Evolutionary conservation across 768 basidiomycete species (phyloP).

Genomic region (Russula griseocarnosa): DNA sequence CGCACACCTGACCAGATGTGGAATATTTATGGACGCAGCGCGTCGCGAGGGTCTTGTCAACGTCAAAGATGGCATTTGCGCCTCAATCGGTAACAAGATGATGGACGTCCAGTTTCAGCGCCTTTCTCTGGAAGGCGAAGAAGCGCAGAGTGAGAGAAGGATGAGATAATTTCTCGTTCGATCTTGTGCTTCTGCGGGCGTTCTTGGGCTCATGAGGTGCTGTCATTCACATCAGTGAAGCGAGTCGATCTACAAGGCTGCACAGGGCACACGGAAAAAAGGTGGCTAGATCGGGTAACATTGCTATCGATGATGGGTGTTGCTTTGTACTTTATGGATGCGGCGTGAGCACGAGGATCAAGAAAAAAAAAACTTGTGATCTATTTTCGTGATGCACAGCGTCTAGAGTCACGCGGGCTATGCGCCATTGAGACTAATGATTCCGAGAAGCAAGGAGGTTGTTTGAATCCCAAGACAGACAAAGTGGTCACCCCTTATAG

Average conservation of each 20-base stretch:
- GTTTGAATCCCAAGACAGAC: too few species aligned
- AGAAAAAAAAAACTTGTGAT: slow-evolving; percentile 3
- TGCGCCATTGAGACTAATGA: too few species aligned
- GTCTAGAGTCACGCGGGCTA: too few species aligned
- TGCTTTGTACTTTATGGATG: too few species aligned
- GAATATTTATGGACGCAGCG: slow-evolving; percentile 75
- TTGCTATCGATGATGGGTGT: background rate
- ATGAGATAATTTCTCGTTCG: background rate
- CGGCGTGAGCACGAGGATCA: background rate
- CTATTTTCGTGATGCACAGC: background rate
- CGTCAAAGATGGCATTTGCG: slow-evolving; percentile 67
- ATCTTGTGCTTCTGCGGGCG: slow-evolving; percentile 4
- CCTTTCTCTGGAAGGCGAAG: background rate
- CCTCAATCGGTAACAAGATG: slow-evolving; percentile 34
- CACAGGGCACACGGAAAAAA: too few species aligned
- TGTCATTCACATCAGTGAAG: too few species aligned
- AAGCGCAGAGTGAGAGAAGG: background rate
- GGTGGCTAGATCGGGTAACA: background rate
- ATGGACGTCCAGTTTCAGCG: background rate
- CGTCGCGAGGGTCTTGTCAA: slow-evolving; percentile 71
- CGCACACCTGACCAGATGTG: slow-evolving; percentile 75
- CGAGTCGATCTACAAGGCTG: too few species aligned
- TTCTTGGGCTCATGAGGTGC: background rate
- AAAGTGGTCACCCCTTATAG: too few species aligned
- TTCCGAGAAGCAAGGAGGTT: background rate